Evolutionary conservation across 176 grass and related monocot genomes (phyloP).

Genomic region (Eragrostis curvula): DNA sequence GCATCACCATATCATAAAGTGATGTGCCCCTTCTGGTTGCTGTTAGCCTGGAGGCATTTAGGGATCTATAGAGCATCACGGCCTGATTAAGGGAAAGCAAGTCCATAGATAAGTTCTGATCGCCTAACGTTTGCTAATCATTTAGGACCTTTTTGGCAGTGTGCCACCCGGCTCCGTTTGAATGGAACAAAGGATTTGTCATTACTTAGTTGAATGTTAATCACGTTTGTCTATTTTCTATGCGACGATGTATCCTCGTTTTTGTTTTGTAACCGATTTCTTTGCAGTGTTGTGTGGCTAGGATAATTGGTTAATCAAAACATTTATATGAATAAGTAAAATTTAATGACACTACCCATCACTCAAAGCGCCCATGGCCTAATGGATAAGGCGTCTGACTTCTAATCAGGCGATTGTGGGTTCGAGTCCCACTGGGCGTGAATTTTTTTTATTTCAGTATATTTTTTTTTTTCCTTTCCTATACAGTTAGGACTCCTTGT

Average conservation of each 20-base stretch:
- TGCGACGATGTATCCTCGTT: not conserved
- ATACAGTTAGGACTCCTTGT: no score
- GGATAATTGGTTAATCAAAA: no score
- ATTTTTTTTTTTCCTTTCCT: not conserved
- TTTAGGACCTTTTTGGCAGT: not conserved
- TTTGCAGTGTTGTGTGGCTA: not conserved
- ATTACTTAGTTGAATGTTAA: not conserved
- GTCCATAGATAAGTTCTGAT: not conserved
- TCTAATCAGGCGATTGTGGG: conserved; percentile 96
- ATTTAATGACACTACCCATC: rapidly evolving
- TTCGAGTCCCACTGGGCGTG: conserved; percentile 98
- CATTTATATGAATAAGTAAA: not conserved
- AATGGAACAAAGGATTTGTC: not conserved
- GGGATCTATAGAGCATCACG: not conserved
- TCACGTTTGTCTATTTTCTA: not conserved
- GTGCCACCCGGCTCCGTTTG: not conserved
- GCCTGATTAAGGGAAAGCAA: not conserved
- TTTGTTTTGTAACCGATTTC: not conserved
- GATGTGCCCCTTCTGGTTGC: not conserved
- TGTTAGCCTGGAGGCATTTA: not conserved
- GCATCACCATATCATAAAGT: not conserved
- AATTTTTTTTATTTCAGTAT: not conserved
- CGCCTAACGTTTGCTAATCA: not conserved
- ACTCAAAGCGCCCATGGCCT: conserved; percentile 71
- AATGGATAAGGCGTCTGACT: conserved; percentile 98